Evolutionary conservation across 345 rosid species (phyloP).

Genomic region (Euphorbia lathyris): DNA sequence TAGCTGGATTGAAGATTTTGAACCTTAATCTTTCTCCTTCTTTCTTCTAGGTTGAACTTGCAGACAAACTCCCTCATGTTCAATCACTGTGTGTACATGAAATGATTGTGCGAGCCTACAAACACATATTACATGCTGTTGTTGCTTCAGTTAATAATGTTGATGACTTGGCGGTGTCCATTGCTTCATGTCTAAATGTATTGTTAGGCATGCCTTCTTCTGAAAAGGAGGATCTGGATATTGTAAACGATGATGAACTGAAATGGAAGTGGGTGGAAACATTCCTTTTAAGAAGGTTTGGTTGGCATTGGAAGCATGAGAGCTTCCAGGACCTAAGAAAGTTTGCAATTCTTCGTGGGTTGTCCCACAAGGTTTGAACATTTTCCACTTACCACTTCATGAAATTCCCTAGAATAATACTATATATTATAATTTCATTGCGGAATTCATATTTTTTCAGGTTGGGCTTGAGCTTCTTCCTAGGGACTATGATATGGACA

Average conservation of each 20-base stretch:
- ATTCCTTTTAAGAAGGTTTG: slow-evolving; percentile 30
- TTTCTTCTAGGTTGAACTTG: slow-evolving; percentile 31
- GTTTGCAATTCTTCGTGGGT: slow-evolving; percentile 33
- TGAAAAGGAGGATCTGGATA: slow-evolving; percentile 23
- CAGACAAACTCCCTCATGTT: slow-evolving; percentile 35
- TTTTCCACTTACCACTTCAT: not conserved
- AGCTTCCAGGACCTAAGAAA: slow-evolving; percentile 25
- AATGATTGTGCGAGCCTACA: slow-evolving; percentile 36
- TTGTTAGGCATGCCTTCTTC: slow-evolving; percentile 28
- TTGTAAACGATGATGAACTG: slow-evolving; percentile 20
- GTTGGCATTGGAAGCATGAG: slow-evolving; percentile 31
- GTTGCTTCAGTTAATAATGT: slow-evolving; percentile 21
- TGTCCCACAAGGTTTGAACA: slow-evolving; percentile 32
- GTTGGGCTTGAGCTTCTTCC: slow-evolving; percentile 39
- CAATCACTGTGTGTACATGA: slow-evolving; percentile 37
- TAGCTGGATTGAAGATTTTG: slow-evolving; percentile 6
- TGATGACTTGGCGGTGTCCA: slow-evolving; percentile 26
- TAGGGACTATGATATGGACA: slow-evolving; percentile 32
- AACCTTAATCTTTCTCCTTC: not conserved
- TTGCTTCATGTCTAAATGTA: slow-evolving; percentile 32
- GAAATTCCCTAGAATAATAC: slow-evolving; percentile 1
- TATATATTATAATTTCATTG: slow-evolving; percentile 17
- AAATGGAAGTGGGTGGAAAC: slow-evolving; percentile 37
- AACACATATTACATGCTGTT: slow-evolving; percentile 35
- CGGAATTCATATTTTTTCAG: slow-evolving; percentile 31